Evolutionary conservation across 179 eudicot species (phyloP).

Genomic region (Drosera spatulata): DNA sequence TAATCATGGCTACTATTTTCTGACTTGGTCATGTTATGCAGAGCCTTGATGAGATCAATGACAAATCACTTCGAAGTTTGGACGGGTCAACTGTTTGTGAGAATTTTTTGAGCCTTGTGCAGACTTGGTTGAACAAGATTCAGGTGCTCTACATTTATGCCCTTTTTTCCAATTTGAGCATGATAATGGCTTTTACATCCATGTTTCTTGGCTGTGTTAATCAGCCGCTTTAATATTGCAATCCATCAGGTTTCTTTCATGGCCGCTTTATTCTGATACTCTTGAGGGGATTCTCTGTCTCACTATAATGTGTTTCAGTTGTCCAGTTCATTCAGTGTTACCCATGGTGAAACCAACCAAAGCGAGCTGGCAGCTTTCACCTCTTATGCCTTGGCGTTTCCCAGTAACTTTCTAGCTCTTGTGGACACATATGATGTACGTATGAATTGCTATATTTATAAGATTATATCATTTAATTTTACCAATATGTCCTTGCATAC

Average conservation of each 20-base stretch:
- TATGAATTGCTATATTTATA: constrained; percentile 1
- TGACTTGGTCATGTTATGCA: constrained; percentile 29
- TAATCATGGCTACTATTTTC: neutral
- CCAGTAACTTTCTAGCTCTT: constrained; percentile 72
- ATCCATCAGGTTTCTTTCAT: no score
- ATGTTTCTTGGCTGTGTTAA: no score
- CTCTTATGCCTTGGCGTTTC: constrained; percentile 90
- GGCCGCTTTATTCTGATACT: no score
- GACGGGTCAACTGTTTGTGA: constrained; percentile 74
- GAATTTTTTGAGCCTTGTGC: constrained; percentile 73
- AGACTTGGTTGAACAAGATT: constrained; percentile 75
- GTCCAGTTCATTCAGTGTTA: constrained; percentile 37
- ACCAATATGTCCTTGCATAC: no score
- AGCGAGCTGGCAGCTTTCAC: constrained; percentile 93
- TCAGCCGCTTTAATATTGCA: no score
- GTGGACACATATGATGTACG: constrained; percentile 98
- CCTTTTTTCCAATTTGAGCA: neutral
- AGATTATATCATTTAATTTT: no score
- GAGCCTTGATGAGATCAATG: constrained; percentile 87
- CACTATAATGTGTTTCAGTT: constrained; percentile 27
- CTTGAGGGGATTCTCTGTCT: no score
- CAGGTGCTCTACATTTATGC: constrained; percentile 41
- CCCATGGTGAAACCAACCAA: constrained; percentile 73
- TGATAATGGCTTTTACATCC: neutral
- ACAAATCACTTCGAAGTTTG: constrained; percentile 58